A percentile compares a stretch with the other conserved stretches of the same genome.
These are phyloP conservation scores for Yamadazyma friedrichii DNA, from an alignment of 1,139 yeast species.

Conservation along the genomic window DNA sequence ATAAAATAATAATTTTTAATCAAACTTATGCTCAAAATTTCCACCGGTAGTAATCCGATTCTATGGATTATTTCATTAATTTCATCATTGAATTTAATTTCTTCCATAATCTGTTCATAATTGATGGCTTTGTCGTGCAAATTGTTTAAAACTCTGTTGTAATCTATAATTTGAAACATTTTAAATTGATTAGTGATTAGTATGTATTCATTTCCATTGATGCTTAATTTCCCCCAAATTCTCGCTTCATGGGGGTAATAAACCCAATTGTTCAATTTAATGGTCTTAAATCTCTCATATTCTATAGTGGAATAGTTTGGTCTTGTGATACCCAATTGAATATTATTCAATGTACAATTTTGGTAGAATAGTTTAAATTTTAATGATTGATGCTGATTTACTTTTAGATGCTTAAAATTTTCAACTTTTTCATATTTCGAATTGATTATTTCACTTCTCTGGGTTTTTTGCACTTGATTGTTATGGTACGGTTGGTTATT, in stretches of 20 bases:
- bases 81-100: slow-evolving; percentile 6
- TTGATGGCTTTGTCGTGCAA: neutral
- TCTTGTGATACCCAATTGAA: slow-evolving; percentile 12
- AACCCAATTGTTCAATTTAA: slow-evolving; percentile 8
- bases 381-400: slow-evolving; percentile 9
- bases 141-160: slow-evolving; percentile 5
- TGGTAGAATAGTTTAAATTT: slow-evolving; percentile 13
- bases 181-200: slow-evolving; percentile 13
- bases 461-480: slow-evolving; percentile 29
- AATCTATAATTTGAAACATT: slow-evolving; percentile 10
- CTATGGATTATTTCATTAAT: slow-evolving; percentile 6
- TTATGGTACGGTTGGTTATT: slow-evolving; percentile 23
- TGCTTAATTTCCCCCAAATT: slow-evolving; percentile 13
- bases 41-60: slow-evolving; percentile 16
- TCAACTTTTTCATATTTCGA: slow-evolving; percentile 5
- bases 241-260: slow-evolving; percentile 12
- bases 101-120: neutral
- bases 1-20: slow-evolving; percentile 12
- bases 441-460: slow-evolving; percentile 20
- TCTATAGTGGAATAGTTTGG: slow-evolving; percentile 11
- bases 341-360: slow-evolving; percentile 8
- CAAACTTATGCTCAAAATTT: slow-evolving; percentile 14
- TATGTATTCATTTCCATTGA: slow-evolving; percentile 8
- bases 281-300: slow-evolving; percentile 11
- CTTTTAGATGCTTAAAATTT: neutral